These are phyloP conservation scores for Exutisphaerella laricina DNA, from an alignment of 2,329 filamentous ascomycete genomes.

Conservation along the genomic window DNA sequence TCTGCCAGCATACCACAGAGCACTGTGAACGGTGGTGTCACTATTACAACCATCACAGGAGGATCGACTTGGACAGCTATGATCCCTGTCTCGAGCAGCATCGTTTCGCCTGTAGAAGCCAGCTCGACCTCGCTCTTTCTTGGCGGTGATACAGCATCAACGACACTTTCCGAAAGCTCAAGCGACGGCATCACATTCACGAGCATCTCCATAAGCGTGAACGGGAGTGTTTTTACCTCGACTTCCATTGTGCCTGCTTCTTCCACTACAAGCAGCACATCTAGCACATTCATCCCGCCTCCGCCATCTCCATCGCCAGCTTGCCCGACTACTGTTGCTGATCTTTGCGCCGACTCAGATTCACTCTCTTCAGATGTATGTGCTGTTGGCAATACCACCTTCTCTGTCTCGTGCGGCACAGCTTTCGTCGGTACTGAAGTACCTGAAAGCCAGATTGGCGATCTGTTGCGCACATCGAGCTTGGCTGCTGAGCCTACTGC, in stretches of 20 bases:
- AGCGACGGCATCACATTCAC: neutral
- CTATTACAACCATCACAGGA: neutral
- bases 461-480: neutral
- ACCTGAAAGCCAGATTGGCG: neutral
- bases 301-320: neutral
- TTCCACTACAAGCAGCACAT: neutral
- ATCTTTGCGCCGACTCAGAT: neutral
- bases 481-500: neutral
- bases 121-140: neutral
- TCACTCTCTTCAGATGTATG: neutral
- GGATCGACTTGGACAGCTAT: conserved; percentile 2
- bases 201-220: no score
- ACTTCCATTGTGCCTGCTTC: neutral
- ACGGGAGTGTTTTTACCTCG: no score
- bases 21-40: neutral
- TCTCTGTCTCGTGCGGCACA: conserved; percentile 1
- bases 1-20: neutral
- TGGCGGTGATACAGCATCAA: neutral
- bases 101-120: neutral
- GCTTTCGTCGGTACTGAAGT: conserved; percentile 3
- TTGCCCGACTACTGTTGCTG: neutral
- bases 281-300: neutral
- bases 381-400: neutral
- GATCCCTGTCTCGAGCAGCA: neutral
- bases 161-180: no score